phyloP scores from a whole-genome alignment of 331 rosid genomes.

The Quercus phellos region DNA sequence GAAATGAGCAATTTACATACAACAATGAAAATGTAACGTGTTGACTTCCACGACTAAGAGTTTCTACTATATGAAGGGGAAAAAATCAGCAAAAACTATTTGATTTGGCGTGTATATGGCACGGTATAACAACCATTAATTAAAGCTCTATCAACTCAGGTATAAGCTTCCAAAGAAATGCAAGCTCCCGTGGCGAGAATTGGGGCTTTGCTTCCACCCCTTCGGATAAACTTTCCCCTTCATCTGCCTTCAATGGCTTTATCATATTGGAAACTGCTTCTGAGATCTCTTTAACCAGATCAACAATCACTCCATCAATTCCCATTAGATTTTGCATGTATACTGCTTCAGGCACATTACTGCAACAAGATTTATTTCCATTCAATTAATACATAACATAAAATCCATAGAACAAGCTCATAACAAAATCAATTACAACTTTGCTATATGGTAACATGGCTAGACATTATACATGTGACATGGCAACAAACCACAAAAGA shows the following conservation, averaged over 20 bases:
- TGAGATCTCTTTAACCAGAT: slow-evolving; percentile 72
- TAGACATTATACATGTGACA: not conserved
- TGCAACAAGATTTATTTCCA: slow-evolving; percentile 22
- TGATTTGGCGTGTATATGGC: not conserved
- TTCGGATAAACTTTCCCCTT: slow-evolving; percentile 29
- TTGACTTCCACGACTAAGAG: slow-evolving; percentile 1
- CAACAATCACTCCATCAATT: slow-evolving; percentile 82
- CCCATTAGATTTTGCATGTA: slow-evolving; percentile 92
- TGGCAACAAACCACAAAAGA: not conserved
- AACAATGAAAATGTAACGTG: not conserved
- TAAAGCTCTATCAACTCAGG: slow-evolving; percentile 60
- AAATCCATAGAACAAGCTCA: too few species aligned
- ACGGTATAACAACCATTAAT: not conserved
- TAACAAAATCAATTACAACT: too few species aligned
- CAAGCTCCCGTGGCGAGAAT: slow-evolving; percentile 72
- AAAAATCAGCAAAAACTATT: not conserved
- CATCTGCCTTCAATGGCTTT: slow-evolving; percentile 36
- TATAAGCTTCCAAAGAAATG: slow-evolving; percentile 75
- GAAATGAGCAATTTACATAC: slow-evolving; percentile 4
- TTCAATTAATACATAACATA: too few species aligned
- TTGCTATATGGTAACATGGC: not conserved
- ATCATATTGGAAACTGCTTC: slow-evolving; percentile 55
- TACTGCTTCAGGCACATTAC: slow-evolving; percentile 85
- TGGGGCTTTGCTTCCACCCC: slow-evolving; percentile 51
- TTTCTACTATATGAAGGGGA: not conserved